Base-by-base conservation (phyloP, 1,284 basidiomycete genomes). In the Pulveroboletus sp. region DNA sequence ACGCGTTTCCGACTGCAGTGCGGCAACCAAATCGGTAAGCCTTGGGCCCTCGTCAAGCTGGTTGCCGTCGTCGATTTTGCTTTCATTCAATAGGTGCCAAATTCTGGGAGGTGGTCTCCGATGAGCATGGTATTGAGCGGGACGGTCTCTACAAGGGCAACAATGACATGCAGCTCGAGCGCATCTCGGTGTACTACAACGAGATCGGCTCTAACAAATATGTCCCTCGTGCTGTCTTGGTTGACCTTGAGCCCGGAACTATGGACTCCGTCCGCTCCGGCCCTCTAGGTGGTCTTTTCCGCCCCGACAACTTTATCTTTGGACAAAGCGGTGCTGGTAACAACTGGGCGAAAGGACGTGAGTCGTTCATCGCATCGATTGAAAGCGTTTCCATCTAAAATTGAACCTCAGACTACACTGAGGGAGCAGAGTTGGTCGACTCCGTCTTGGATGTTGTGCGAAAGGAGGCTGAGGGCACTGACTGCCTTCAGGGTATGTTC, bases 41-140 rank as follows among this genome's bases (percentile, higher is more conserved):
- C 62, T 54, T 61, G 57, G 55, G 43, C 61, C 60, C 58, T 67
- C 57, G 54, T 50, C 52, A 20, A 38, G 42, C 38, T 28, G n/a
- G 33, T 17, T 35, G 38, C 18, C 46, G 28, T 29, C 22, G 15
- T 56, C 31, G 29, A 55, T 52, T 28, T 49, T 49, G 29, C 52
- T 55, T 56, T 56, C 54, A 26, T 50, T 38, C 54, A 65, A 26
- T 62, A 91, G 91, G 91, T 89, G 91, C 93, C 82, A 97, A 97
- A 80, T 98, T 98, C 88, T 98, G 94, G 96, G 94, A 91, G 78
- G 94, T 94, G 68, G 87, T 98, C 73, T 96, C 94, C 59, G 94
- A 98, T 76, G 96, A 98, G 82, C 96, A 98, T 77, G 94, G 94
- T 72, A 94, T 98, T 76, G 92, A 92, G 77, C 82, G 81, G 75